Percentiles rank a stretch among this genome's conserved stretches.
These are phyloP conservation scores for Nitzschia putrida DNA, from an alignment of 108 stramenopile species.

Conservation along the genomic window DNA sequence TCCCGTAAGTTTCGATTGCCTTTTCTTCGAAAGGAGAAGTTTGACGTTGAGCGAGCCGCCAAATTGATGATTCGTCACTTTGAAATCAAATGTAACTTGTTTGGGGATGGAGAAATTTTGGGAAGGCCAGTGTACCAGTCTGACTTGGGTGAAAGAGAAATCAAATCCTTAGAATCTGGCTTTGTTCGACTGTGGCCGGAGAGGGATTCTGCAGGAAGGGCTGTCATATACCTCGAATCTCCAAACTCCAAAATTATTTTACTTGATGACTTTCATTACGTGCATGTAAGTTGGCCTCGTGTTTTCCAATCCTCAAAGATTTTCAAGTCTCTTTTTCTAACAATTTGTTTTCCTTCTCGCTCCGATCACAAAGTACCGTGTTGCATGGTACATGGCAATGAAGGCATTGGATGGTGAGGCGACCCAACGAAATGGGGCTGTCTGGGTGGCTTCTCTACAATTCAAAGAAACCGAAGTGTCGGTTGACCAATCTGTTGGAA, in stretches of 20 bases:
- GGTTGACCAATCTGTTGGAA: neutral
- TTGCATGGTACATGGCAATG: constrained; percentile 24
- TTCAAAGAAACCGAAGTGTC: neutral
- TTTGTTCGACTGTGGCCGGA: neutral
- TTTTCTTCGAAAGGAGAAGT: constrained; percentile 36
- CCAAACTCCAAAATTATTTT: no score
- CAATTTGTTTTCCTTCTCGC: no score
- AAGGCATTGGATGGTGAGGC: constrained; percentile 16
- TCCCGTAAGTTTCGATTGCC: constrained; percentile 17
- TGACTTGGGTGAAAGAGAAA: neutral
- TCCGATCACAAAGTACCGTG: constrained; percentile 5
- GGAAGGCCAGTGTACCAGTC: neutral
- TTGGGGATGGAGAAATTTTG: constrained; percentile 23
- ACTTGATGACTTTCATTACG: no score
- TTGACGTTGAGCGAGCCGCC: constrained; percentile 25
- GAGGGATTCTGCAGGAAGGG: constrained; percentile 4
- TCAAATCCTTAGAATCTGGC: neutral
- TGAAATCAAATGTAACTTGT: constrained; percentile 27
- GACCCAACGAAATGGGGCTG: constrained; percentile 15
- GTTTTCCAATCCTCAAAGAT: no score
- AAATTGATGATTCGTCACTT: constrained; percentile 15
- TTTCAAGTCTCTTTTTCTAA: no score
- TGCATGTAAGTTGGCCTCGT: no score
- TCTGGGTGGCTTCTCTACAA: constrained; percentile 6
- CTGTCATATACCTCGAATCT: neutral